Evolutionary conservation across 352 stramenopile genomes (phyloP).

Genomic region (Phytopythium mirpurense): DNA sequence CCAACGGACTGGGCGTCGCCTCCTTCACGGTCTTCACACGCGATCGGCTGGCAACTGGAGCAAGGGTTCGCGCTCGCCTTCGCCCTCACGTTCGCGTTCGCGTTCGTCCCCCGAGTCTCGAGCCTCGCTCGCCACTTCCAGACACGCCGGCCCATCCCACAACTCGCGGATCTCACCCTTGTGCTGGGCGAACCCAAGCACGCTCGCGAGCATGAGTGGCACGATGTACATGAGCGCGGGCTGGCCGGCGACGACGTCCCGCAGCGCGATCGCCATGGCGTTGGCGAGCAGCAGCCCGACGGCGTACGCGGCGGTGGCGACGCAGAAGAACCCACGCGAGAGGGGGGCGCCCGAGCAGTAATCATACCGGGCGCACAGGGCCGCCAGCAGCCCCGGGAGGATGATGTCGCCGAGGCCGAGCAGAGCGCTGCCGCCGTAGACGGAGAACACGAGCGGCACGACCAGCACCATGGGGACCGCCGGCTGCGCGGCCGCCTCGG

Average conservation of each 20-base stretch:
- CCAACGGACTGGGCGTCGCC: too few relatives aligned
- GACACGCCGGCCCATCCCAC: constrained; percentile 62
- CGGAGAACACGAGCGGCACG: constrained; percentile 88
- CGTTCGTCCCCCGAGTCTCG: neutral
- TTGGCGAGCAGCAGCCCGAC: constrained; percentile 91
- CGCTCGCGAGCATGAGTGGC: constrained; percentile 71
- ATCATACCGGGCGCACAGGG: constrained; percentile 91
- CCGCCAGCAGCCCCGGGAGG: constrained; percentile 88
- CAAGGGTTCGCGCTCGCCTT: constrained; percentile 2
- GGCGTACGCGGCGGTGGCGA: constrained; percentile 72
- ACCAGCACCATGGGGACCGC: constrained; percentile 64
- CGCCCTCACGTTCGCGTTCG: constrained; percentile 1
- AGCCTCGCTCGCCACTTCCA: constrained; percentile 9
- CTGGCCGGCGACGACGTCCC: constrained; percentile 84
- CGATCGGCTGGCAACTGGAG: neutral
- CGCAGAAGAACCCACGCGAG: constrained; percentile 75
- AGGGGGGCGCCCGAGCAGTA: constrained; percentile 53
- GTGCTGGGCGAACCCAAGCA: constrained; percentile 44
- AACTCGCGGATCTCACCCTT: constrained; percentile 63
- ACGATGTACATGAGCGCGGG: constrained; percentile 96
- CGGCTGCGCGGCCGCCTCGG: constrained; percentile 21
- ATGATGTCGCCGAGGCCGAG: constrained; percentile 94
- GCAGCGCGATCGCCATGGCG: constrained; percentile 87
- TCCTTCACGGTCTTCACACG: neutral
- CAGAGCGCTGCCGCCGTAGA: constrained; percentile 88